phyloP scores from a whole-genome alignment of 495 filamentous ascomycete species.

The Chaetomium tenue region DNA sequence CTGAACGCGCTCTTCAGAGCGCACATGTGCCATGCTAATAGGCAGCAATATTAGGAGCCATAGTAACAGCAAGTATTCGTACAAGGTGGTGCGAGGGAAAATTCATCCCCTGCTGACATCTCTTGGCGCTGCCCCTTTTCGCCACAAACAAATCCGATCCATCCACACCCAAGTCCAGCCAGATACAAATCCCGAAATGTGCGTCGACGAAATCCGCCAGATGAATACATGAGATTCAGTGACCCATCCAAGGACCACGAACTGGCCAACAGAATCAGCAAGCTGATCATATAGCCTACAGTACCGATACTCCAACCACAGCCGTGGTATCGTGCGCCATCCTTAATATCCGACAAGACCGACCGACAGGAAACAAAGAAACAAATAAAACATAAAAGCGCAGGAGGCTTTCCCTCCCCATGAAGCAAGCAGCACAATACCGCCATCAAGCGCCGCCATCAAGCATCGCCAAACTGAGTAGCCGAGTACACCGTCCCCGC shows the following conservation, averaged over 20 bases:
- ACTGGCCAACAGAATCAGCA: background rate
- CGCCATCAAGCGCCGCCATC: too few relatives aligned
- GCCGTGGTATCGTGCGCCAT: background rate
- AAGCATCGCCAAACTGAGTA: slow-evolving; percentile 22
- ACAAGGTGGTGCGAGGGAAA: background rate
- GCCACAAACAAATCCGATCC: too few relatives aligned
- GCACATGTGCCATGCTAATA: background rate
- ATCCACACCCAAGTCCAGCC: background rate
- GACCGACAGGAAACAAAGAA: background rate
- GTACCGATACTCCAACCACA: background rate
- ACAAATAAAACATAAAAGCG: too few relatives aligned
- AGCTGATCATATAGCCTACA: background rate
- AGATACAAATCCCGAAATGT: background rate
- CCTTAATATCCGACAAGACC: background rate
- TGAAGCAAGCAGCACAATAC: background rate
- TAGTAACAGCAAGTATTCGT: background rate
- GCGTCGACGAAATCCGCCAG: background rate
- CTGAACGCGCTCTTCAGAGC: too few relatives aligned
- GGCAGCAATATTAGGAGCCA: slow-evolving; percentile 4
- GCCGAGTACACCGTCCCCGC: slow-evolving; percentile 10
- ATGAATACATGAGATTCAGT: background rate
- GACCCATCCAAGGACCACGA: background rate
- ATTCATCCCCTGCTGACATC: background rate
- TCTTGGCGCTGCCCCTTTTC: slow-evolving; percentile 9
- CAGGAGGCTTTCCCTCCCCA: background rate